Evolutionary conservation across 805 yeast genomes (phyloP).

Genomic region (Nakazawaea ernobii): DNA sequence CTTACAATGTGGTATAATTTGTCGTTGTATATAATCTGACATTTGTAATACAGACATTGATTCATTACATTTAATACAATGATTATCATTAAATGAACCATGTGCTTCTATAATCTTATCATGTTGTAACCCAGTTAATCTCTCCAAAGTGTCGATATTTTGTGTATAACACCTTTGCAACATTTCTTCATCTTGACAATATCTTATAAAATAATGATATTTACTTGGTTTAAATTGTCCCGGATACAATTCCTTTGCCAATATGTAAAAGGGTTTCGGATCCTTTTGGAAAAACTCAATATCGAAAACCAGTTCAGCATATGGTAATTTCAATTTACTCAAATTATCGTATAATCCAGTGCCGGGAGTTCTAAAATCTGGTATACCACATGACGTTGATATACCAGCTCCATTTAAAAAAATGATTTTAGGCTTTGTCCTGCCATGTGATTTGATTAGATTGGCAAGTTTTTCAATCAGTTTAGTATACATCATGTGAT

Average conservation of each 20-base stretch:
- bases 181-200: conserved; percentile 58
- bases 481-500: no score
- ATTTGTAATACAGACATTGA: conserved; percentile 46
- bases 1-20: conserved; percentile 48
- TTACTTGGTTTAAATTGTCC: conserved; percentile 80
- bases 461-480: conserved; percentile 4
- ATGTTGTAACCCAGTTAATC: conserved; percentile 69
- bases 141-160: conserved; percentile 88
- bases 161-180: conserved; percentile 80
- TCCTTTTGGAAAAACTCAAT: conserved; percentile 69
- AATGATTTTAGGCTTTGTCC: conserved; percentile 34
- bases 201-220: conserved; percentile 68
- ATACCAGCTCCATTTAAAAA: conserved; percentile 91
- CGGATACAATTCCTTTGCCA: conserved; percentile 84
- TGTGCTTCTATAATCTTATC: conserved; percentile 82
- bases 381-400: conserved; percentile 90
- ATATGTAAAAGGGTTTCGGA: conserved; percentile 79
- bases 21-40: conserved; percentile 31
- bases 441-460: conserved; percentile 3
- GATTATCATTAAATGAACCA: conserved; percentile 84
- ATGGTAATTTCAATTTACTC: conserved; percentile 69
- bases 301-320: conserved; percentile 94
- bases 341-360: conserved; percentile 86
- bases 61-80: conserved; percentile 69
- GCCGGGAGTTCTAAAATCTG: conserved; percentile 88